A percentile compares a stretch with the other conserved stretches of the same genome.
phyloP scores from a whole-genome alignment of 1,139 yeast genomes.

The Scheffersomyces segobiensis region DNA sequence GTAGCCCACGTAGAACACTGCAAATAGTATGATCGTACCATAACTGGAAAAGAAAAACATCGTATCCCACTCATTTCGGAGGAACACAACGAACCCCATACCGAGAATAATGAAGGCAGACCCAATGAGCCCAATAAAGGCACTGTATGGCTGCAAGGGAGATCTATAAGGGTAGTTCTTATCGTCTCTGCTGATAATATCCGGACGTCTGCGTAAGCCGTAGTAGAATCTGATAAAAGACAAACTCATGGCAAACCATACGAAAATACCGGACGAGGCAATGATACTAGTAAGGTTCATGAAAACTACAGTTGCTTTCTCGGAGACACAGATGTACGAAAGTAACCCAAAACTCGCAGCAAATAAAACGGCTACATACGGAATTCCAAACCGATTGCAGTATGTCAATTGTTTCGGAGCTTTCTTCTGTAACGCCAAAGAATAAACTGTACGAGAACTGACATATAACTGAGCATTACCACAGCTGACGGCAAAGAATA shows the following conservation, averaged over 20 bases:
- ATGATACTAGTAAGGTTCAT: slow-evolving; percentile 64
- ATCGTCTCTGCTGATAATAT: slow-evolving; percentile 62
- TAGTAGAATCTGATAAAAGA: slow-evolving; percentile 69
- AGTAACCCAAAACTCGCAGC: slow-evolving; percentile 62
- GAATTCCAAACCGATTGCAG: slow-evolving; percentile 69
- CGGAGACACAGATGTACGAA: slow-evolving; percentile 59
- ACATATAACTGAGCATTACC: slow-evolving; percentile 80
- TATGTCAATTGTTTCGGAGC: slow-evolving; percentile 62
- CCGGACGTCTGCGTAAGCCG: slow-evolving; percentile 67
- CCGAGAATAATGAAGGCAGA: slow-evolving; percentile 56
- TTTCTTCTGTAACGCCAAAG: slow-evolving; percentile 68
- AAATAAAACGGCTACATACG: slow-evolving; percentile 66
- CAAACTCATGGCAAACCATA: slow-evolving; percentile 82
- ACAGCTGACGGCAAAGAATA: slow-evolving; percentile 74
- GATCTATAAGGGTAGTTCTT: slow-evolving; percentile 74
- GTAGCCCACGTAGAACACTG: slow-evolving; percentile 55
- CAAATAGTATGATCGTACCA: slow-evolving; percentile 60
- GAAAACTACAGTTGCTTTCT: slow-evolving; percentile 63
- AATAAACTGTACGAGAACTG: slow-evolving; percentile 75
- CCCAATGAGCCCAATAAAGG: slow-evolving; percentile 64
- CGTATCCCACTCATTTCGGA: slow-evolving; percentile 62
- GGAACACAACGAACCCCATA: slow-evolving; percentile 71
- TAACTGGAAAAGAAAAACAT: slow-evolving; percentile 68
- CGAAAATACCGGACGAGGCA: slow-evolving; percentile 69
- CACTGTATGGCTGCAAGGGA: slow-evolving; percentile 75